Conservation (phyloP, 345 rosid genomes). For the Pistacia integerrima region DNA sequence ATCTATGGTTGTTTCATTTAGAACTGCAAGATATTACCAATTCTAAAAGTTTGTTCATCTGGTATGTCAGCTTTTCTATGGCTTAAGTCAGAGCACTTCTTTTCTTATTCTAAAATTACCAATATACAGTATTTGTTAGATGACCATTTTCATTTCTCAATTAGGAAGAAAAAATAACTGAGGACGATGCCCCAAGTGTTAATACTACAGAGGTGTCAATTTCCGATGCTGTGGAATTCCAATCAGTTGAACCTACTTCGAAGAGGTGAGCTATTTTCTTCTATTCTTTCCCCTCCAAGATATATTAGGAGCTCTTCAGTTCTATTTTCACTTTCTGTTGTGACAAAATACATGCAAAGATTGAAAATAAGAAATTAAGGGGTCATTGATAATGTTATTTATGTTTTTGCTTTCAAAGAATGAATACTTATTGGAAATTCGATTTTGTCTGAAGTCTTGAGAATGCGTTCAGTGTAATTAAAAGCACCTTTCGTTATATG, state of each 20-base stretch:
- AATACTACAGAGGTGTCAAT: constrained; percentile 17
- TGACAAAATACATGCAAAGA: too few species aligned
- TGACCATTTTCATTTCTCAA: constrained; percentile 20
- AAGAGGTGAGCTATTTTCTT: constrained; percentile 31
- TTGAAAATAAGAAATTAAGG: too few species aligned
- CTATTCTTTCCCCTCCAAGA: neutral
- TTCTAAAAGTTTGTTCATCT: neutral
- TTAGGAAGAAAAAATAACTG: constrained; percentile 26
- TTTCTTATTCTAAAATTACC: neutral
- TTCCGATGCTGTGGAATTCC: constrained; percentile 22
- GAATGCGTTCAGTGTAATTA: too few species aligned
- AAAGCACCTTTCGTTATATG: too few species aligned
- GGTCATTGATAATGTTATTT: too few species aligned
- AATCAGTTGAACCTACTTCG: constrained; percentile 17
- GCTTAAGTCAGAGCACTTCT: neutral
- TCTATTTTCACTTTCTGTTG: too few species aligned
- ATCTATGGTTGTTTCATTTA: neutral
- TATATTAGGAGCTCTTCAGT: neutral
- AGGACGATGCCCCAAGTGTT: constrained; percentile 21
- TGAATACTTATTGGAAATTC: too few species aligned
- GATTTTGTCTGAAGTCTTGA: too few species aligned
- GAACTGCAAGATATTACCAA: constrained; percentile 1
- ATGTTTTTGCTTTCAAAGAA: too few species aligned
- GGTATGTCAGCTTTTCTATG: neutral
- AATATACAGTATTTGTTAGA: constrained; percentile 26